These are phyloP conservation scores for Tubosaeta brunneosetosa DNA, from an alignment of 768 basidiomycete genomes.

Conservation along the genomic window DNA sequence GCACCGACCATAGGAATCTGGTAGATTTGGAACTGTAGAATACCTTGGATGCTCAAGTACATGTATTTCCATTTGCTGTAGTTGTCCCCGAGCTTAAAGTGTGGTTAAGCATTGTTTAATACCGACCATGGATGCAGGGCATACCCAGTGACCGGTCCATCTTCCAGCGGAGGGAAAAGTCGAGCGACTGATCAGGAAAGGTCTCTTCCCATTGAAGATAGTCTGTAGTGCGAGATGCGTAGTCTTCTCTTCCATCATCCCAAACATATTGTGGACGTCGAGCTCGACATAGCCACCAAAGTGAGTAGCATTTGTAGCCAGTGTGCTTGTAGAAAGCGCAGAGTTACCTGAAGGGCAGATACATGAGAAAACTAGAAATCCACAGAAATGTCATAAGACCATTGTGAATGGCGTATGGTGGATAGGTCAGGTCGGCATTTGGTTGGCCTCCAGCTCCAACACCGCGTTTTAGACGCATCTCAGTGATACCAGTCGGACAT, in stretches of 20 bases:
- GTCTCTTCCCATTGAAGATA: conserved; percentile 54
- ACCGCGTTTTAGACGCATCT: conserved; percentile 36
- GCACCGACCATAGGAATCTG: conserved; percentile 82
- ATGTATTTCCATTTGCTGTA: conserved; percentile 72
- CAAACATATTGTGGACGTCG: conserved; percentile 69
- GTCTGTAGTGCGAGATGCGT: conserved; percentile 56
- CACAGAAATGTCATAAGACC: conserved; percentile 27
- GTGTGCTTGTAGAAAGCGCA: conserved; percentile 46
- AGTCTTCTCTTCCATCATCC: conserved; percentile 64
- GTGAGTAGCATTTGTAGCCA: conserved; percentile 73
- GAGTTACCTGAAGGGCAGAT: conserved; percentile 39
- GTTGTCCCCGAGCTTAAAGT: conserved; percentile 67
- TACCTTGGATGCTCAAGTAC: conserved; percentile 64
- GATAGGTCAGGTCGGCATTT: conserved; percentile 48
- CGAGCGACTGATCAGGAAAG: conserved; percentile 67
- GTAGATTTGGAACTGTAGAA: conserved; percentile 80
- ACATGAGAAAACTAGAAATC: background rate
- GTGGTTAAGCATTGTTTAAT: background rate
- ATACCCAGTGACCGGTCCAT: conserved; percentile 72
- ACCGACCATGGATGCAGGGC: background rate
- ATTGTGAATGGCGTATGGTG: conserved; percentile 71
- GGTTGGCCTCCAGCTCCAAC: conserved; percentile 47
- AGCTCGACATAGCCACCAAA: conserved; percentile 56
- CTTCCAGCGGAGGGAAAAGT: conserved; percentile 65
- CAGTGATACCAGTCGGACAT: conserved; percentile 17